Evolutionary conservation across 257 asterid genomes (phyloP).

Genomic region (Phtheirospermum japonicum): DNA sequence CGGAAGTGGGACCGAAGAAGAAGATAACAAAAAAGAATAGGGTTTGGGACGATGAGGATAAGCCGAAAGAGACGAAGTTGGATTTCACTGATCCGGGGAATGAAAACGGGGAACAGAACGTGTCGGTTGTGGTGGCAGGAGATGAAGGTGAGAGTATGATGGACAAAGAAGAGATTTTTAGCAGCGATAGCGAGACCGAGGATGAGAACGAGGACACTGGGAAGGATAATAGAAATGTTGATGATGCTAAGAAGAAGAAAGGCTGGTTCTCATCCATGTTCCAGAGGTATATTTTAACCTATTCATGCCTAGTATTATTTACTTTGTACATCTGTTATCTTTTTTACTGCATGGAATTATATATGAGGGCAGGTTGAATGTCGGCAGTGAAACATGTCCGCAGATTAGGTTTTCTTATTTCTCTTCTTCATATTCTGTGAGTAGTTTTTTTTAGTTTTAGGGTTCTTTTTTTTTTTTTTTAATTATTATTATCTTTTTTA

Average conservation of each 20-base stretch:
- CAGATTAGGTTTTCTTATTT: no score
- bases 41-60: background rate
- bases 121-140: conserved; percentile 50
- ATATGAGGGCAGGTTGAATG: background rate
- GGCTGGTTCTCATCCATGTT: conserved; percentile 98
- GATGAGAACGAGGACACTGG: conserved; percentile 43
- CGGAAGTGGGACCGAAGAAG: background rate
- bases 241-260: conserved; percentile 56
- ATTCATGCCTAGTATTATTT: background rate
- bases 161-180: conserved; percentile 86
- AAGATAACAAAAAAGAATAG: background rate
- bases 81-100: background rate
- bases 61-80: background rate
- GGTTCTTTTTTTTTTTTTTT: background rate
- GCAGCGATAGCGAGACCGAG: conserved; percentile 79
- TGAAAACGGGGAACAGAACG: background rate
- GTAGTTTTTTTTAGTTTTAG: background rate
- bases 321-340: background rate
- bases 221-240: conserved; percentile 35
- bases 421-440: background rate
- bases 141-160: conserved; percentile 90
- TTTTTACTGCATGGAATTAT: background rate
- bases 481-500: no score
- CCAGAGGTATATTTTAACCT: conserved; percentile 53
- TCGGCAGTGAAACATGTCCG: background rate